Percentiles rank a stretch among this genome's conserved stretches.
phyloP scores from a whole-genome alignment of 2,329 filamentous ascomycete species.

The Xylaria sp. region DNA sequence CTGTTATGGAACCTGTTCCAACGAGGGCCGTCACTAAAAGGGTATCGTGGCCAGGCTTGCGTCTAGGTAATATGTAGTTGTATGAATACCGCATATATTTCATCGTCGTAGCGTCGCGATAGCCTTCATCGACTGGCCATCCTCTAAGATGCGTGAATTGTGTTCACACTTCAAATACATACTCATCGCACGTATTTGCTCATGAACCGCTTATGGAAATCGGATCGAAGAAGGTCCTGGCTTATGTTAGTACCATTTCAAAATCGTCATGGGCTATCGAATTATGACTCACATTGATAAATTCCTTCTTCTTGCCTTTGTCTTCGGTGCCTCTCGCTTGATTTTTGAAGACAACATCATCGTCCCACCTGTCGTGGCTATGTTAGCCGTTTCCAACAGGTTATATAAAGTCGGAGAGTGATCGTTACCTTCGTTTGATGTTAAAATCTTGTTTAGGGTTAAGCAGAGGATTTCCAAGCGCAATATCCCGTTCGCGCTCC shows the following conservation, averaged over 20 bases:
- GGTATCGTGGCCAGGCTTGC: constrained; percentile 31
- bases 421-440: constrained; percentile 70
- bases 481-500: constrained; percentile 84
- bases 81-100: not conserved
- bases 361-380: constrained; percentile 75
- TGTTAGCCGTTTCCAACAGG: constrained; percentile 5
- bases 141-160: not conserved
- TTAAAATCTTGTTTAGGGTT: constrained; percentile 83
- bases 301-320: constrained; percentile 86
- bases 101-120: not conserved
- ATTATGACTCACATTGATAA: constrained; percentile 80
- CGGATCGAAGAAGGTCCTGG: constrained; percentile 84
- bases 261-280: not conserved
- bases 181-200: constrained; percentile 63
- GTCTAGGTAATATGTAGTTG: constrained; percentile 27
- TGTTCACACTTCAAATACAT: not conserved
- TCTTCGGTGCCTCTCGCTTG: constrained; percentile 95
- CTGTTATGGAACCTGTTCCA: constrained; percentile 41
- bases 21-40: constrained; percentile 39
- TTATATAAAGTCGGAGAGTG: not conserved
- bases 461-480: constrained; percentile 87
- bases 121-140: not conserved
- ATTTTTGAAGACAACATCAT: constrained; percentile 99
- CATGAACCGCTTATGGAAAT: constrained; percentile 99
- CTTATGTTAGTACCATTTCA: constrained; percentile 33